A percentile compares a stretch with the other conserved stretches of the same genome.
These are phyloP conservation scores for Thalassiosira livingstoniorum DNA, from an alignment of 352 stramenopile genomes.

Conservation along the genomic window DNA sequence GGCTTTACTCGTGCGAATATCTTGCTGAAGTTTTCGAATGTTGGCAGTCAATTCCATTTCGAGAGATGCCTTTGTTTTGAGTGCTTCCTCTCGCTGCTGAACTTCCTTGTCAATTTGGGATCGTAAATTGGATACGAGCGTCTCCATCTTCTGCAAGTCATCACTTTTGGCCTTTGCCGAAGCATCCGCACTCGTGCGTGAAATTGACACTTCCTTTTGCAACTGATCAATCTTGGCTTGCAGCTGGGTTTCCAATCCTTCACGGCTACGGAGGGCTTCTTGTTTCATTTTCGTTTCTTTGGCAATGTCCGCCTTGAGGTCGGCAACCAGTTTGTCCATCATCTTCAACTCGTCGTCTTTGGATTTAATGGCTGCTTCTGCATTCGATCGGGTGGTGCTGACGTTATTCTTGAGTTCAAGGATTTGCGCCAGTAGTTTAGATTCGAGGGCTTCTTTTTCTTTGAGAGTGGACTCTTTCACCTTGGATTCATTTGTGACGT, in stretches of 20 bases:
- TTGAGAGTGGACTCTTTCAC: conserved; percentile 19
- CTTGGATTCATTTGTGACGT: conserved; percentile 13
- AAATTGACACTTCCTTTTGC: background rate
- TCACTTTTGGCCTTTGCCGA: background rate
- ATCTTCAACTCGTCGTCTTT: conserved; percentile 18
- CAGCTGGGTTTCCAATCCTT: conserved; percentile 3
- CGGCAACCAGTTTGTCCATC: conserved; percentile 12
- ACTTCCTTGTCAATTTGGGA: conserved; percentile 1
- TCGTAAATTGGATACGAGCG: background rate
- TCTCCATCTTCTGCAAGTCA: conserved; percentile 16
- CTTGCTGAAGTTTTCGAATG: conserved; percentile 13
- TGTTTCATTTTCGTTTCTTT: conserved; percentile 21
- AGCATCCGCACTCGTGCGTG: background rate
- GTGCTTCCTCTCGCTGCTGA: background rate
- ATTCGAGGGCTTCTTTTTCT: conserved; percentile 31
- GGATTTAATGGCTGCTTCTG: conserved; percentile 3
- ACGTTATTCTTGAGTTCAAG: conserved; percentile 25
- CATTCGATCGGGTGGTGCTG: conserved; percentile 2
- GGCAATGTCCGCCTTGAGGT: background rate
- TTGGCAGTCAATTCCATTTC: conserved; percentile 29
- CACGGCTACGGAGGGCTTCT: conserved; percentile 2
- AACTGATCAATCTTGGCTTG: conserved; percentile 6
- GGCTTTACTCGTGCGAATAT: conserved; percentile 15
- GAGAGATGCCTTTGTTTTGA: conserved; percentile 34
- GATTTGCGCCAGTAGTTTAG: conserved; percentile 18